A percentile compares a stretch with the other conserved stretches of the same genome.
These are phyloP conservation scores for Bacterosira constricta DNA, from an alignment of 108 stramenopile genomes.

Conservation along the genomic window DNA sequence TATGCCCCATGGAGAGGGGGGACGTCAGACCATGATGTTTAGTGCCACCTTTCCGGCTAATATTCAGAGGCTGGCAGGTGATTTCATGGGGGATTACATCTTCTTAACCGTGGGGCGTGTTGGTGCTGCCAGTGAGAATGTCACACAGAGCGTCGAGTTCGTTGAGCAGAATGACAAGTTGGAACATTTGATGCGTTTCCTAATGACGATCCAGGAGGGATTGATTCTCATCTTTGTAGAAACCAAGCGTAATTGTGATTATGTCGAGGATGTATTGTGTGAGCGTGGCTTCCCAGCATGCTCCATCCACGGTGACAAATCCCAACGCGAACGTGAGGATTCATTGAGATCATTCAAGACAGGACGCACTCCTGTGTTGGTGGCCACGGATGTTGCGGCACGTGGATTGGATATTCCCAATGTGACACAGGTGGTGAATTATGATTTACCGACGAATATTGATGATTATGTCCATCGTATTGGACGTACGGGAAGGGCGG, in stretches of 20 bases:
- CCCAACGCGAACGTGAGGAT: conserved; percentile 94
- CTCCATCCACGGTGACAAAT: conserved; percentile 97
- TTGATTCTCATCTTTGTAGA: conserved; percentile 98
- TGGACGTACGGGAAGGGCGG: conserved; percentile 99
- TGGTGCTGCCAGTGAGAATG: conserved; percentile 64
- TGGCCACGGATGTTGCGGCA: conserved; percentile 97
- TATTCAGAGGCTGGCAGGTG: conserved; percentile 91
- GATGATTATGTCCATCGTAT: conserved; percentile 99
- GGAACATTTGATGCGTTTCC: conserved; percentile 81
- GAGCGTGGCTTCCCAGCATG: conserved; percentile 86
- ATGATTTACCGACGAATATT: conserved; percentile 93
- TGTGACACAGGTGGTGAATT: conserved; percentile 96
- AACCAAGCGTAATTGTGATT: conserved; percentile 96
- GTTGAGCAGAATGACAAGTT: conserved; percentile 94
- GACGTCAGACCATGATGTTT: conserved; percentile 97
- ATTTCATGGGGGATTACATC: conserved; percentile 95
- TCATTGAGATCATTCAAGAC: conserved; percentile 86
- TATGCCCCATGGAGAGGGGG: no score
- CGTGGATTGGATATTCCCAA: conserved; percentile 99
- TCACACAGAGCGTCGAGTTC: conserved; percentile 88
- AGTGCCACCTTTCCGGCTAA: conserved; percentile 96
- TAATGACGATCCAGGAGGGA: conserved; percentile 87
- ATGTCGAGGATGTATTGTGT: conserved; percentile 92
- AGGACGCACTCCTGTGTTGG: conserved; percentile 73
- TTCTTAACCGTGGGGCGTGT: conserved; percentile 97